Evolutionary conservation across 2,329 filamentous ascomycete species (phyloP).

Genomic region (Stagonosporopsis chrysanthemi): DNA sequence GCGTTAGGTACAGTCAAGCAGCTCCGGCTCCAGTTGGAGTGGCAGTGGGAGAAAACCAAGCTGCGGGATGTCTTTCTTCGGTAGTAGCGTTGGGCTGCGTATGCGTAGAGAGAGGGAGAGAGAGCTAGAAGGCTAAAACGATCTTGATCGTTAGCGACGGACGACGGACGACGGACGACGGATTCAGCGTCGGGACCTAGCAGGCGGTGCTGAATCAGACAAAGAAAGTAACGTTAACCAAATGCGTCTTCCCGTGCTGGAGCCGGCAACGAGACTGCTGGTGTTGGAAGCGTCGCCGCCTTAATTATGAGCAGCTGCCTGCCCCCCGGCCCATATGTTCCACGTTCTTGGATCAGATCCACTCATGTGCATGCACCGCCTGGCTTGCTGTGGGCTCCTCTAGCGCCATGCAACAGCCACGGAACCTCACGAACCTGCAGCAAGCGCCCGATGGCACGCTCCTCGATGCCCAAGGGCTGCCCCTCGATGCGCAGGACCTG

Average conservation of each 20-base stretch:
- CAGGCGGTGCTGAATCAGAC: slow-evolving; percentile 32
- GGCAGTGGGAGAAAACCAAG: slow-evolving; percentile 1
- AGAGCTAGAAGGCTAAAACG: slow-evolving; percentile 8
- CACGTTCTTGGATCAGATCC: slow-evolving; percentile 18
- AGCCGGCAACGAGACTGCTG: slow-evolving; percentile 7
- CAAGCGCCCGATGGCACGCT: slow-evolving; percentile 38
- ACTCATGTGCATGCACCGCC: slow-evolving; percentile 8
- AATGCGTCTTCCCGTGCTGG: slow-evolving; percentile 18
- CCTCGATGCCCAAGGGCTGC: slow-evolving; percentile 28
- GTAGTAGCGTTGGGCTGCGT: not conserved
- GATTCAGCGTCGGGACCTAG: slow-evolving; percentile 16
- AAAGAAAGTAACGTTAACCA: slow-evolving; percentile 30
- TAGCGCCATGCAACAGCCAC: slow-evolving; percentile 29
- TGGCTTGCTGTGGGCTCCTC: slow-evolving; percentile 13
- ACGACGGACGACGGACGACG: slow-evolving; percentile 31
- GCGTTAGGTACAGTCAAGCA: slow-evolving; percentile 41
- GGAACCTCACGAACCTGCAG: slow-evolving; percentile 40
- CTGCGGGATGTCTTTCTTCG: slow-evolving; percentile 32
- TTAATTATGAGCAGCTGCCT: slow-evolving; percentile 12
- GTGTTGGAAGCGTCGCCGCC: slow-evolving; percentile 12
- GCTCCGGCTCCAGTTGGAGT: slow-evolving; percentile 25
- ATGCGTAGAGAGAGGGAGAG: not conserved
- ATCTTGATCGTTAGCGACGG: slow-evolving; percentile 24
- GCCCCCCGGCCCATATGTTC: slow-evolving; percentile 10
- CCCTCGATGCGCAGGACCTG: slow-evolving; percentile 41